phyloP scores from a whole-genome alignment of 768 basidiomycete genomes.

The Boletus rex-veris region DNA sequence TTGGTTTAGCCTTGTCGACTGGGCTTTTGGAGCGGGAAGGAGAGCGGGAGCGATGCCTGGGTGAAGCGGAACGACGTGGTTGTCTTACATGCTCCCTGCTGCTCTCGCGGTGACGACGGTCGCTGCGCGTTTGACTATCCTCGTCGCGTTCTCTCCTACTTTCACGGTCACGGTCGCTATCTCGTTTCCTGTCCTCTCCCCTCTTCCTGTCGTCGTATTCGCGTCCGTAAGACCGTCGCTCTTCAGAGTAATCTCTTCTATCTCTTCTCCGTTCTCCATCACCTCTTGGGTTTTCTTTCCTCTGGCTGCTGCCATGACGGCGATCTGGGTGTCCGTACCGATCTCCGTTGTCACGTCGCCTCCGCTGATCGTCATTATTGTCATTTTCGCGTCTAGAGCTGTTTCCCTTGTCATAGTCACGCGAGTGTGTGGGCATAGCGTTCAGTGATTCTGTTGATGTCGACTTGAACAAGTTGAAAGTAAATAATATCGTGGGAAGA shows the following conservation, averaged over 20 bases:
- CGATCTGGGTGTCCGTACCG: constrained; percentile 11
- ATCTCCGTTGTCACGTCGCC: constrained; percentile 5
- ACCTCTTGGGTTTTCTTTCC: constrained; percentile 15
- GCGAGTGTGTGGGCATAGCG: constrained; percentile 16
- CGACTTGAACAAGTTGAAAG: not conserved
- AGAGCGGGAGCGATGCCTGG: constrained; percentile 36
- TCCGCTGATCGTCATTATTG: constrained; percentile 9
- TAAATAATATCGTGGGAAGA: constrained; percentile 17
- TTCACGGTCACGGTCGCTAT: constrained; percentile 10
- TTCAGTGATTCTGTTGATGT: not conserved
- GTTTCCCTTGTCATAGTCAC: constrained; percentile 11
- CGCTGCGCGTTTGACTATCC: constrained; percentile 37
- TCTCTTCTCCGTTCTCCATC: constrained; percentile 23
- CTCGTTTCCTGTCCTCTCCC: constrained; percentile 12
- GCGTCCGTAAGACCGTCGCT: constrained; percentile 18
- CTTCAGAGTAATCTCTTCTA: constrained; percentile 15
- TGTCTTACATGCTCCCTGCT: constrained; percentile 32
- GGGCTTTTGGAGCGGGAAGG: constrained; percentile 41
- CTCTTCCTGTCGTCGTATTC: constrained; percentile 19
- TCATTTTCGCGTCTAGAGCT: constrained; percentile 12
- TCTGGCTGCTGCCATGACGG: constrained; percentile 12
- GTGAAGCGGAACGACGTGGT: constrained; percentile 60
- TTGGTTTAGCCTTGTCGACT: constrained; percentile 75
- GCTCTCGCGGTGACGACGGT: constrained; percentile 20
- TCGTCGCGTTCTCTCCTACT: constrained; percentile 21